Percentiles rank a stretch among this genome's conserved stretches.
Conservation (phyloP, 1,284 basidiomycete species). For the Malassezia obtusa region DNA sequence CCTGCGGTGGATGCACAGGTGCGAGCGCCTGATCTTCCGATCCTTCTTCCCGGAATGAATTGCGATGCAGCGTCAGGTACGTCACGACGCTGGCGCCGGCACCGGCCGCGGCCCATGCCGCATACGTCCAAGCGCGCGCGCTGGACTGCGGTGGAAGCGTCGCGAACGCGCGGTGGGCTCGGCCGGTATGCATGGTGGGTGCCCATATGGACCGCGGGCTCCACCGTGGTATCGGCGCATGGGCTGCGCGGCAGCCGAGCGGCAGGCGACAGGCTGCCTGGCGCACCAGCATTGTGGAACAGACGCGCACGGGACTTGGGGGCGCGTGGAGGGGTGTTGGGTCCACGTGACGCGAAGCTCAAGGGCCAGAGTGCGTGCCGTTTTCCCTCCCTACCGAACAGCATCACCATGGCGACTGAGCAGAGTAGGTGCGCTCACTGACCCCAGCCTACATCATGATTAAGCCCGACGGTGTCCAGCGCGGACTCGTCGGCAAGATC, state of each 20-base stretch:
- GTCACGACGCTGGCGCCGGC: background rate
- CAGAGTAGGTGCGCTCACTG: conserved; percentile 8
- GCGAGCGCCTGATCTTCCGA: background rate
- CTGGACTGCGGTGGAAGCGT: too few species aligned
- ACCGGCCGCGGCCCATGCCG: background rate
- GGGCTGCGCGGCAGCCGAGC: background rate
- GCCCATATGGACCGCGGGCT: too few species aligned
- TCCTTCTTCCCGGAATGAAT: background rate
- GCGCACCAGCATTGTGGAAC: background rate
- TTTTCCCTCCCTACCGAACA: background rate
- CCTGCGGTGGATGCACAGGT: background rate
- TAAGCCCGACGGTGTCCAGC: conserved; percentile 39
- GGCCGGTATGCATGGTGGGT: too few species aligned
- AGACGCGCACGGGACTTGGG: background rate
- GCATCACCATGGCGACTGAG: conserved; percentile 14
- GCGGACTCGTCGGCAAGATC: conserved; percentile 42
- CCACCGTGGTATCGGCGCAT: background rate
- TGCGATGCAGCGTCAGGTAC: background rate
- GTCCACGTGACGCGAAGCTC: background rate
- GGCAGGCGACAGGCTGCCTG: background rate
- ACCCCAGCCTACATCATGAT: conserved; percentile 46
- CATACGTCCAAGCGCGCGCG: too few species aligned
- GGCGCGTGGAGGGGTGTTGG: too few species aligned
- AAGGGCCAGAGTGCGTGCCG: too few species aligned
- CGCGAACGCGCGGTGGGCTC: too few species aligned